Conservation (phyloP, 2,329 filamentous ascomycete genomes). For the Phialocephala sp. region DNA sequence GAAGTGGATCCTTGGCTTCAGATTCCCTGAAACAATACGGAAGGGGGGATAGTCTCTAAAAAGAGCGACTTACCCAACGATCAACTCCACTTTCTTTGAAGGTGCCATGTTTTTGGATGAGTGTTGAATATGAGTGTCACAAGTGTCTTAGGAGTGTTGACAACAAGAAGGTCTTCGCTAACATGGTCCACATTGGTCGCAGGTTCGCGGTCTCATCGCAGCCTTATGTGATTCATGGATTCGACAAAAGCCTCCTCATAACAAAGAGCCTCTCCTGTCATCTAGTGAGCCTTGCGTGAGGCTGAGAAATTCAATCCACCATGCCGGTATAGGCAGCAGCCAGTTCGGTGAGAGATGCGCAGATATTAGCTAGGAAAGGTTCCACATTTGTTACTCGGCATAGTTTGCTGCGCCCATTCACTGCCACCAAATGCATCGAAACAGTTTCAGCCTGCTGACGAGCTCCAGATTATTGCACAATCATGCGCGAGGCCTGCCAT, state of each 20-base stretch:
- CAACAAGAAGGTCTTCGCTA: too few relatives aligned
- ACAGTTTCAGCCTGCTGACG: neutral
- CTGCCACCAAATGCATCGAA: neutral
- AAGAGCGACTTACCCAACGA: neutral
- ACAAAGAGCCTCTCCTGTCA: neutral
- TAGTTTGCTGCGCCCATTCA: neutral
- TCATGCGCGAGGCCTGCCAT: neutral
- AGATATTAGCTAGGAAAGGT: neutral
- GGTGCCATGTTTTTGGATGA: neutral
- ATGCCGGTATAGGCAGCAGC: neutral
- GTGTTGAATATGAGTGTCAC: neutral
- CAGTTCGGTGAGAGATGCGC: neutral
- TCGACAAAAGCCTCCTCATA: neutral
- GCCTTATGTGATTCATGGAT: conserved; percentile 5
- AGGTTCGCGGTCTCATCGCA: neutral
- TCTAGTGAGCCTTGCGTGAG: neutral
- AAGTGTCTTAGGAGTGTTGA: neutral
- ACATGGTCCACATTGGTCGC: neutral
- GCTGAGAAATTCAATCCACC: neutral
- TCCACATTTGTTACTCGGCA: neutral
- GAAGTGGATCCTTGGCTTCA: too few relatives aligned
- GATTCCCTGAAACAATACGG: too few relatives aligned
- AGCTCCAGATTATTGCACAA: neutral
- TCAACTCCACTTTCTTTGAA: neutral
- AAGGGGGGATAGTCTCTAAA: neutral